Base-by-base conservation (phyloP, 2,329 filamentous ascomycete genomes). In the Aspergillus neotritici region DNA sequence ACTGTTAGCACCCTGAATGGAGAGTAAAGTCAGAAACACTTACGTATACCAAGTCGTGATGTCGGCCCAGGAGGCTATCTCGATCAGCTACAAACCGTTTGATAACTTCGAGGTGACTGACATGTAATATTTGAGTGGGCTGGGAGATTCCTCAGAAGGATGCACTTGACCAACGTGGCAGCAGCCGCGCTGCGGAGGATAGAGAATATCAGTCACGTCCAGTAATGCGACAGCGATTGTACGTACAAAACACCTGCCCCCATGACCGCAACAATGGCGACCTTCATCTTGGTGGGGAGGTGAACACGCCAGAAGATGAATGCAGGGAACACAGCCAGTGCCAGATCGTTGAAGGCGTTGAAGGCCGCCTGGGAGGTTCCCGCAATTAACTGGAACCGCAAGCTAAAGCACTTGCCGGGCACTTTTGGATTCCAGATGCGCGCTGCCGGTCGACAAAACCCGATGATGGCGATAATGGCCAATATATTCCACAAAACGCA, bases 31-130 rank as follows among this genome's bases (percentile, higher is more conserved):
- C 5, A 5, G 16, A 6, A 4, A 11, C 3, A 43, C 48, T 40
- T 46, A 50, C 46, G 46, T 41, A 13, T 51, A 46, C 49, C 49
- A 51, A n/a, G 40, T 47, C 4, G 49, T 47, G 16, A 51, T 49
- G 4, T 37, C 40, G 9, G 49, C 46, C 49, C 46, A 51, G 12
- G 49, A 47, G 37, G 39, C 46, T 51, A 14, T 12, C 2, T 9
- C 4, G 4, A 15, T 44, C 29, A 46, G 30, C 21, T 25, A 25
- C 3, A 8, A 9, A 25, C 6, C 11, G 11, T 28, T n/a, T 32
- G n/a, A 12, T 11, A n/a, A 29, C 6, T 4, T 17, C n/a, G 5
- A 2, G 15, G 10, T 5, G n/a, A 34, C 47, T 21, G 10, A 51
- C 47, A 47, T 11, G 49, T 50, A 16, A 51, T 44, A 29, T 48